A percentile compares a stretch with the other conserved stretches of the same genome.
phyloP scores from a whole-genome alignment of 2,329 filamentous ascomycete genomes.

The Triangularia setosa region DNA sequence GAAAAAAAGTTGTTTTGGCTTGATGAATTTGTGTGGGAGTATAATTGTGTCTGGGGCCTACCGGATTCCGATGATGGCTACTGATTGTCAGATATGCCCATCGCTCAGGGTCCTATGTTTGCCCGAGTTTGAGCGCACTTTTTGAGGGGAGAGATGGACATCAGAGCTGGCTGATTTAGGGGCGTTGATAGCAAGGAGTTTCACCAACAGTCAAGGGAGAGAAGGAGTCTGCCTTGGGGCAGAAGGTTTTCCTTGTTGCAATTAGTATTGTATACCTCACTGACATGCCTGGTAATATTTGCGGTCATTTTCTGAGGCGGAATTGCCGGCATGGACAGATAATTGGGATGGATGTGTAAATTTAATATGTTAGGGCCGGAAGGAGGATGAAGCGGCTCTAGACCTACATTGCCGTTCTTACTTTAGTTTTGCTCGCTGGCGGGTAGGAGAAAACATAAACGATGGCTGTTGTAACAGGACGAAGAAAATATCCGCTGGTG shows the following conservation, averaged over 20 bases:
- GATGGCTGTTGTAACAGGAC: not conserved
- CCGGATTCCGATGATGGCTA: not conserved
- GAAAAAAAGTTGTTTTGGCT: constrained; percentile 16
- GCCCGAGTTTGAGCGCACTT: not conserved
- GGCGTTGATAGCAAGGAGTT: too few species aligned
- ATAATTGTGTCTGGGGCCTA: constrained; percentile 14
- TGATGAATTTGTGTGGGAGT: constrained; percentile 24
- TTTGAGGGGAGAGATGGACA: not conserved
- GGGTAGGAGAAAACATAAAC: not conserved
- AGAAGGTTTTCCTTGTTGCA: not conserved
- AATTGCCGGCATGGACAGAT: not conserved
- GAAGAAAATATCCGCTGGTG: not conserved
- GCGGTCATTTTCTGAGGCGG: not conserved
- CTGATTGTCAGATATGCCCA: not conserved
- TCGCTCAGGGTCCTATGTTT: not conserved
- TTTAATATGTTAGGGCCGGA: not conserved
- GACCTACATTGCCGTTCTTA: not conserved
- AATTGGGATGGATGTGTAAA: not conserved
- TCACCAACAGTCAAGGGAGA: too few species aligned
- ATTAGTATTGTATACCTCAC: not conserved
- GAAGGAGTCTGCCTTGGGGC: not conserved
- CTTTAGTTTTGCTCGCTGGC: not conserved
- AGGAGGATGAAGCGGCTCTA: not conserved
- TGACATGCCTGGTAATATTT: not conserved
- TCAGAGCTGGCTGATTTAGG: too few species aligned